A percentile compares a stretch with the other conserved stretches of the same genome.
Conservation (phyloP, 1,284 basidiomycete species). For the Puccinia hordei region DNA sequence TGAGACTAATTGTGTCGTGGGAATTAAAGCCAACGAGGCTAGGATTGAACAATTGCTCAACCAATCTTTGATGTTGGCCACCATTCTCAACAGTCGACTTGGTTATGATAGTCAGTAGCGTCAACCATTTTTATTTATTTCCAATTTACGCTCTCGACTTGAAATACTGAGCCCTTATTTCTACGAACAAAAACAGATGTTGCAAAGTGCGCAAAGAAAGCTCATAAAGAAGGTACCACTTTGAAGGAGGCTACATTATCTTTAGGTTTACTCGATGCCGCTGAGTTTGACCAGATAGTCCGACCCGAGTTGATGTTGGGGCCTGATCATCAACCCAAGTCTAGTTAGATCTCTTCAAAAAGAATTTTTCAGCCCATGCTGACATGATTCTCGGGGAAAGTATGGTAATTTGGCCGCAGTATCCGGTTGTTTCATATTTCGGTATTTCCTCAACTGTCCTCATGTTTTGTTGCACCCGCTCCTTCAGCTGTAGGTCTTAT, state of each 20-base stretch:
- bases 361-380: not conserved
- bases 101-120: constrained; percentile 84
- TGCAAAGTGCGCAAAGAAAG: constrained; percentile 98
- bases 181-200: constrained; percentile 66
- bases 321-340: constrained; percentile 35
- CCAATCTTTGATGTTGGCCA: constrained; percentile 94
- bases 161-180: constrained; percentile 46
- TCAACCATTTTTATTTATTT: constrained; percentile 13
- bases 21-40: constrained; percentile 93
- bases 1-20: constrained; percentile 94
- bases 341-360: not conserved
- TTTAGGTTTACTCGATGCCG: constrained; percentile 79
- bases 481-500: too few species aligned
- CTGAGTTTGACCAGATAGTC: constrained; percentile 95
- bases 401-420: too few species aligned
- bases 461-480: too few species aligned
- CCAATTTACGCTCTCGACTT: constrained; percentile 22
- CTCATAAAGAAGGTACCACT: constrained; percentile 95
- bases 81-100: constrained; percentile 86
- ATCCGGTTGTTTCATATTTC: too few species aligned
- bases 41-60: constrained; percentile 85
- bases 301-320: constrained; percentile 72
- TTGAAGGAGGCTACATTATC: constrained; percentile 90
- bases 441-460: too few species aligned
- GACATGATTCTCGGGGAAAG: not conserved